Evolutionary conservation across 2,329 filamentous ascomycete species (phyloP), one percentile per base, ranked within the genome.

Genomic region (Malbranchea zuffiana): DNA sequence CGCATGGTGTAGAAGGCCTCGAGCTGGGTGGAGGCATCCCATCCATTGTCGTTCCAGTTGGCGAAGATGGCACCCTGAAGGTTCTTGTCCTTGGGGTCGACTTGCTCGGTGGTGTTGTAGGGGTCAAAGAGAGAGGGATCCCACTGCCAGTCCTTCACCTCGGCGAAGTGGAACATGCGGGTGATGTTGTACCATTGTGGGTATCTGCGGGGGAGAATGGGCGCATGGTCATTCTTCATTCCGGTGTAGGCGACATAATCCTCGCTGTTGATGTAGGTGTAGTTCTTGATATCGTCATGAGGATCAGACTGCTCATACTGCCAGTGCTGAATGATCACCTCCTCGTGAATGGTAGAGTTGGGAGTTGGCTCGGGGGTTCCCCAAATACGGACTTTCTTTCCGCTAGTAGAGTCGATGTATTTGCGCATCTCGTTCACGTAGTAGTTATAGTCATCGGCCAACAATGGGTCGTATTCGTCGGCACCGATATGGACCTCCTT

Each of bases 251-350:
- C 67, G 69, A 67, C 71, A 24, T 58, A 59, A 45, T 73, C 69
- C 37, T 72, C 66, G 0, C 69, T 71, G 47, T 74, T 74, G 24
- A 74, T 57, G 3, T 72, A 60, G 0, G 55, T 54, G 50, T 72
- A 71, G 25, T 63, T 63, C 55, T 63, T 50, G 54, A 69, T 43
- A 57, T 56, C 20, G 33, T 50, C 53, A 23, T 65, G 54, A 0
- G 70, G 68, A 36, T 73, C 65, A 3, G 68, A 71, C 42, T 72
- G 68, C 25, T 65, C 69, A 44, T 61, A 69, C 29, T 67, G 66
- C 71, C 69, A 74, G 46, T 75, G 72, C 49, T 74, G 70, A 15
- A 73, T 59, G 2, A 64, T 66, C 19, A 72, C 61, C 23, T 66
- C 58, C 3, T 48, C 60, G 26, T 59, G 49, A 25, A 72, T 60